A percentile compares a stretch with the other conserved stretches of the same genome.
Conservation (phyloP, 768 basidiomycete species). For the Rhizopogon sp. region DNA sequence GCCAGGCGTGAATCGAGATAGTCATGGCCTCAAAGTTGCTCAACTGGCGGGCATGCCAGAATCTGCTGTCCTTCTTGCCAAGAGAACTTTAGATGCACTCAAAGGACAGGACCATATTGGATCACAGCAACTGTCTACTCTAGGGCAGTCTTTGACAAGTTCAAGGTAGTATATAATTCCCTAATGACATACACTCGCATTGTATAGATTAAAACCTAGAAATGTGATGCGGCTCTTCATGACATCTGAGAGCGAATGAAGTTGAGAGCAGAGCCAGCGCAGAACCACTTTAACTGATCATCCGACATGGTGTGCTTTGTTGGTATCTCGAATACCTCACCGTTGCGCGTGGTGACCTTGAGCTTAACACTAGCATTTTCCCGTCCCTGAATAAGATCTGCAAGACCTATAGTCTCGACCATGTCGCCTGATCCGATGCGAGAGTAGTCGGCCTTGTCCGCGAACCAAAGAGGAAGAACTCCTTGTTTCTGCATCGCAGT, state of each 20-base stretch:
- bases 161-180: not conserved
- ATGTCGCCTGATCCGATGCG: slow-evolving; percentile 79
- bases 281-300: slow-evolving; percentile 90
- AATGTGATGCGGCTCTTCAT: slow-evolving; percentile 2
- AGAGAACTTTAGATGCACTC: slow-evolving; percentile 42
- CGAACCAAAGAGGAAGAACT: slow-evolving; percentile 92
- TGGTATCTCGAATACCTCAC: slow-evolving; percentile 58
- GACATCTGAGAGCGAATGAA: slow-evolving; percentile 64
- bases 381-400: slow-evolving; percentile 48
- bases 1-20: slow-evolving; percentile 85
- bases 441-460: slow-evolving; percentile 78
- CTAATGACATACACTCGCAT: not conserved
- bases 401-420: slow-evolving; percentile 81
- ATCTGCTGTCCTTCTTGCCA: slow-evolving; percentile 55
- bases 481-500: slow-evolving; percentile 81
- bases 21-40: slow-evolving; percentile 89
- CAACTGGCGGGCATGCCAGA: slow-evolving; percentile 80
- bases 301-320: slow-evolving; percentile 86
- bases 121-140: slow-evolving; percentile 23
- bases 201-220: not conserved
- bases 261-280: slow-evolving; percentile 86
- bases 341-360: slow-evolving; percentile 61
- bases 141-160: slow-evolving; percentile 25
- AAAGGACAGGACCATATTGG: slow-evolving; percentile 19
- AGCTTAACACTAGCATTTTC: slow-evolving; percentile 43